Conservation (phyloP, 805 yeast species). For the Wickerhamiella sergipiensis region DNA sequence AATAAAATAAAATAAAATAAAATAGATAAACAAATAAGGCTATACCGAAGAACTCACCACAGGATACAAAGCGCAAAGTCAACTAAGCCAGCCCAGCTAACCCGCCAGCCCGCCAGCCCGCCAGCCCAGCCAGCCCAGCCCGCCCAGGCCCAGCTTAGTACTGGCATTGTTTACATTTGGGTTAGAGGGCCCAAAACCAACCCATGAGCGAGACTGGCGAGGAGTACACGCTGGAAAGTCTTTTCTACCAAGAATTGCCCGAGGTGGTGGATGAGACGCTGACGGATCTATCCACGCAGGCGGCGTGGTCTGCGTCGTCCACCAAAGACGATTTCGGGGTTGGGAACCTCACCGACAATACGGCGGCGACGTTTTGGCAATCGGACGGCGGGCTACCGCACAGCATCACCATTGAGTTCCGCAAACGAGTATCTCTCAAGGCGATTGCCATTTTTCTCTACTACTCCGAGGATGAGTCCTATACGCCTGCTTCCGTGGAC, state of each 20-base stretch:
- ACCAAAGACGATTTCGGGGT: slow-evolving; percentile 60
- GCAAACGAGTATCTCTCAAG: slow-evolving; percentile 58
- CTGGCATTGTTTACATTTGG: neutral
- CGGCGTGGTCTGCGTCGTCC: slow-evolving; percentile 75
- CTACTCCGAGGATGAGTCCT: slow-evolving; percentile 67
- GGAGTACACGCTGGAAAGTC: neutral
- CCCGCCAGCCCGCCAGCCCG: too few relatives aligned
- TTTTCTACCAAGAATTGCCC: neutral
- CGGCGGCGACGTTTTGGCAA: slow-evolving; percentile 78
- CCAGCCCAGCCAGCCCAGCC: too few relatives aligned
- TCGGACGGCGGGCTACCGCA: slow-evolving; percentile 91
- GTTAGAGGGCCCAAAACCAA: neutral
- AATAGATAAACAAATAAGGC: too few relatives aligned
- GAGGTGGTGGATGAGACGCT: slow-evolving; percentile 19
- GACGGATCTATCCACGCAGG: slow-evolving; percentile 65
- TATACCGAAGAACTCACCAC: too few relatives aligned
- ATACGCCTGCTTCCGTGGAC: slow-evolving; percentile 65
- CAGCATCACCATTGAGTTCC: slow-evolving; percentile 59
- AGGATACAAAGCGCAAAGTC: too few relatives aligned
- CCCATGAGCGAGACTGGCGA: neutral
- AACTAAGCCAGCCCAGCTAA: too few relatives aligned
- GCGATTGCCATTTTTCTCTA: slow-evolving; percentile 62
- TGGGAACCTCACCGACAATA: slow-evolving; percentile 51
- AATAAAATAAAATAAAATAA: too few relatives aligned
- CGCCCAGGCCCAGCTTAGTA: neutral